A percentile compares a stretch with the other conserved stretches of the same genome.
These are phyloP conservation scores for Wickerhamiella occidentalis DNA, from an alignment of 805 yeast genomes.

Conservation along the genomic window DNA sequence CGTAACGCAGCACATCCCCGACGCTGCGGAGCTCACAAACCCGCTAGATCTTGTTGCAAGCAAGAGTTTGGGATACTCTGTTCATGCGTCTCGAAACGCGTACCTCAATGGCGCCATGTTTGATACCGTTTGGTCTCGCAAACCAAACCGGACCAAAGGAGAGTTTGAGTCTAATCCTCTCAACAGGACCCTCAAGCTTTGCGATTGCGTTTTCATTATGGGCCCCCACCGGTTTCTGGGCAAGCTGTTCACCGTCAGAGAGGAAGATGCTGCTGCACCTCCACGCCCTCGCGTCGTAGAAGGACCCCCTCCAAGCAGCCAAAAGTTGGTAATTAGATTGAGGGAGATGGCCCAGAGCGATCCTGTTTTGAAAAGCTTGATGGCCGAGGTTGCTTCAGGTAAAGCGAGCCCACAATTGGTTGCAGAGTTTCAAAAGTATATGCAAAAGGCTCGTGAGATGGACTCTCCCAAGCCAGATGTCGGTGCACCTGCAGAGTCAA, in stretches of 20 bases:
- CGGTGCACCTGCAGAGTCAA: too few species aligned
- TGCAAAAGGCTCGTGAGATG: slow-evolving; percentile 52
- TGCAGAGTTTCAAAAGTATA: slow-evolving; percentile 64
- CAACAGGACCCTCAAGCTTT: slow-evolving; percentile 79
- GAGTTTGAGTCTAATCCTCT: slow-evolving; percentile 44
- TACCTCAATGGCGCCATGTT: slow-evolving; percentile 61
- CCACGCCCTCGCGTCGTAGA: background rate
- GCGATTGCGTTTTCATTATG: slow-evolving; percentile 56
- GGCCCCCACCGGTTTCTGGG: slow-evolving; percentile 81
- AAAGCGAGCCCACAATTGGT: slow-evolving; percentile 62
- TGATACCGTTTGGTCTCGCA: slow-evolving; percentile 68
- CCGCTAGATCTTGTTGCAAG: slow-evolving; percentile 63
- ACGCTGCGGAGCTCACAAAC: slow-evolving; percentile 45
- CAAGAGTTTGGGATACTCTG: slow-evolving; percentile 36
- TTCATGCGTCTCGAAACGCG: slow-evolving; percentile 58
- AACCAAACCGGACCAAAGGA: slow-evolving; percentile 42
- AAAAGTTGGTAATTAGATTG: slow-evolving; percentile 72
- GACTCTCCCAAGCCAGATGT: background rate
- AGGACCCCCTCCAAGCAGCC: slow-evolving; percentile 32
- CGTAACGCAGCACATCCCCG: slow-evolving; percentile 51
- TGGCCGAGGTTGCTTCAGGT: slow-evolving; percentile 82
- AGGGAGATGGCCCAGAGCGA: slow-evolving; percentile 73
- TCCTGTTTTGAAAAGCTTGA: slow-evolving; percentile 50
- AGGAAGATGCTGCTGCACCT: slow-evolving; percentile 36
- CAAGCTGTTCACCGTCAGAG: slow-evolving; percentile 71